Conservation (phyloP, 352 stramenopile species). For the Blastocystis hominis region DNA sequence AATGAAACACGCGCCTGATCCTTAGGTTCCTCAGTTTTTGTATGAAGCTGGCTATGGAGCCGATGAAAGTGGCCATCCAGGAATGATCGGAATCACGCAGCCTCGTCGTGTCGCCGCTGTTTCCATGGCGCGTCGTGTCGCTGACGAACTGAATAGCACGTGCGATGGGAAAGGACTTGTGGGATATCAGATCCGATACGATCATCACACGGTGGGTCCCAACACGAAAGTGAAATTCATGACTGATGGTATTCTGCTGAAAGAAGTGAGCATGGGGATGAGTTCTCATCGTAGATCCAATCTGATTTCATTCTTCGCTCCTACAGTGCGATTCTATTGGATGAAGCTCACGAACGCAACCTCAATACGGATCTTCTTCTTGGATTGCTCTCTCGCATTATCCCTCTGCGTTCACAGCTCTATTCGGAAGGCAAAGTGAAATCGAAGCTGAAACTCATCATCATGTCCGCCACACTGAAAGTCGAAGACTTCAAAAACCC, state of each 20-base stretch:
- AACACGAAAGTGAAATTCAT: constrained; percentile 93
- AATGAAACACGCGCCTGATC: neutral
- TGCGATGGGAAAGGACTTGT: constrained; percentile 71
- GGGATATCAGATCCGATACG: constrained; percentile 95
- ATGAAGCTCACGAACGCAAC: constrained; percentile 92
- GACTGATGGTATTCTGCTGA: constrained; percentile 96
- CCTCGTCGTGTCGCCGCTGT: constrained; percentile 92
- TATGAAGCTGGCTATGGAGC: constrained; percentile 80
- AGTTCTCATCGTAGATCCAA: constrained; percentile 54
- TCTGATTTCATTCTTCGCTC: constrained; percentile 61
- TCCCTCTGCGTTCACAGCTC: constrained; percentile 81
- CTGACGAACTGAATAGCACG: constrained; percentile 83
- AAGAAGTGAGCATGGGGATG: constrained; percentile 71
- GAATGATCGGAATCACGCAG: constrained; percentile 87
- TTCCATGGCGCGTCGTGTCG: constrained; percentile 89
- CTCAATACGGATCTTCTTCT: constrained; percentile 86
- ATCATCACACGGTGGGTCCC: constrained; percentile 78
- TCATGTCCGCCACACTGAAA: constrained; percentile 95
- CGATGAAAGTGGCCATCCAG: constrained; percentile 61
- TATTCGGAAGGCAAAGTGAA: constrained; percentile 61
- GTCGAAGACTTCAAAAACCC: constrained; percentile 92
- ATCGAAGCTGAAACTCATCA: constrained; percentile 71
- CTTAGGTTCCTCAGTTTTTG: constrained; percentile 86
- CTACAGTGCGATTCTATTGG: constrained; percentile 70
- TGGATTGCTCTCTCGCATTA: constrained; percentile 81